Evolutionary conservation across 768 basidiomycete genomes (phyloP).

Genomic region (Lactifluus rugatus): DNA sequence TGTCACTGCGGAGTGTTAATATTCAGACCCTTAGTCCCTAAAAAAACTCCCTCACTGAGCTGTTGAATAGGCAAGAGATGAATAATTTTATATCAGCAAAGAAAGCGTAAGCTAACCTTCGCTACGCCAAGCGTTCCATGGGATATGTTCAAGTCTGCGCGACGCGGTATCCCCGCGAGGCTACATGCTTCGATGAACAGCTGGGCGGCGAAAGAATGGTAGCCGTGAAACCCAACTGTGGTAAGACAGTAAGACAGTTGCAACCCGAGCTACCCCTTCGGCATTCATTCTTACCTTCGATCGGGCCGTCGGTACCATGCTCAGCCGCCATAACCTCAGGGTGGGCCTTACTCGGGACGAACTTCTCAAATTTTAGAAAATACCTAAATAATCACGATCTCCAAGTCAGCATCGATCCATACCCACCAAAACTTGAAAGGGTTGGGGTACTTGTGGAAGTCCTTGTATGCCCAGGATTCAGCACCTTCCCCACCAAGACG

Average conservation of each 20-base stretch:
- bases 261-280: background rate
- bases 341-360: slow-evolving; percentile 39
- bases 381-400: slow-evolving; percentile 40
- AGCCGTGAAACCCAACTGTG: slow-evolving; percentile 45
- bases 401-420: background rate
- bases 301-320: slow-evolving; percentile 46
- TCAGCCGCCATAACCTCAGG: slow-evolving; percentile 38
- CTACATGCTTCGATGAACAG: slow-evolving; percentile 48
- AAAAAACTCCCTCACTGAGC: slow-evolving; percentile 24
- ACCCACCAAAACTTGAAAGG: background rate
- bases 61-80: slow-evolving; percentile 3
- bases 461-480: slow-evolving; percentile 49
- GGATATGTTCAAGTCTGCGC: slow-evolving; percentile 47
- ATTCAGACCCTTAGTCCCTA: background rate
- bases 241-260: background rate
- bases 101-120: slow-evolving; percentile 35
- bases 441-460: slow-evolving; percentile 37
- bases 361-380: slow-evolving; percentile 59
- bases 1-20: slow-evolving; percentile 41
- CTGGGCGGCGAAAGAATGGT: slow-evolving; percentile 35
- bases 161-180: slow-evolving; percentile 42
- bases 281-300: slow-evolving; percentile 27
- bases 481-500: slow-evolving; percentile 37
- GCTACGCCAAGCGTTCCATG: slow-evolving; percentile 51
- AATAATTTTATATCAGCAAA: background rate